Percentiles rank a stretch among this genome's conserved stretches.
phyloP scores from a whole-genome alignment of 805 yeast species.

The Cyberlindnera euphorbiae region DNA sequence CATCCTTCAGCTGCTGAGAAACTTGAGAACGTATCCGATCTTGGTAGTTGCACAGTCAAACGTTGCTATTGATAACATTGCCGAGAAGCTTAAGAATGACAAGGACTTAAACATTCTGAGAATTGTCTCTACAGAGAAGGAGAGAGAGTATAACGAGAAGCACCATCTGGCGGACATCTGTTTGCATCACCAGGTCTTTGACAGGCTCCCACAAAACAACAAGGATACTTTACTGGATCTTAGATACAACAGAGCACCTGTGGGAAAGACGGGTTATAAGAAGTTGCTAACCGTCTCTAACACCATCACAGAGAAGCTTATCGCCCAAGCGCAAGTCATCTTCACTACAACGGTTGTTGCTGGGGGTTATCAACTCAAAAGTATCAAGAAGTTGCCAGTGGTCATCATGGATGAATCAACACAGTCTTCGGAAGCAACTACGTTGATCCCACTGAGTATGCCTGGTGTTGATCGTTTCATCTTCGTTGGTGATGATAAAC shows the following conservation, averaged over 20 bases:
- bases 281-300: slow-evolving; percentile 43
- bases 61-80: slow-evolving; percentile 72
- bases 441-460: slow-evolving; percentile 66
- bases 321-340: slow-evolving; percentile 63
- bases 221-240: slow-evolving; percentile 41
- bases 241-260: slow-evolving; percentile 38
- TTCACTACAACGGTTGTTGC: slow-evolving; percentile 72
- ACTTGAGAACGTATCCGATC: slow-evolving; percentile 55
- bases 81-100: slow-evolving; percentile 57
- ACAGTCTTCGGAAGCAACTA: slow-evolving; percentile 69
- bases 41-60: slow-evolving; percentile 73
- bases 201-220: slow-evolving; percentile 41
- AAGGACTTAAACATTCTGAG: slow-evolving; percentile 46
- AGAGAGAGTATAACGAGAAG: slow-evolving; percentile 50
- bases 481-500: slow-evolving; percentile 74
- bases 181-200: slow-evolving; percentile 54
- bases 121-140: slow-evolving; percentile 56
- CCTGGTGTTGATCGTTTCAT: slow-evolving; percentile 62
- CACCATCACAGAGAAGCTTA: slow-evolving; percentile 42
- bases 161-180: slow-evolving; percentile 59
- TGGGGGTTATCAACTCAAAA: slow-evolving; percentile 60
- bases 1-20: slow-evolving; percentile 49
- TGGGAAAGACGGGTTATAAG: slow-evolving; percentile 43
- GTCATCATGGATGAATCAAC: slow-evolving; percentile 79
- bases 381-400: slow-evolving; percentile 57